These are phyloP conservation scores for Hortaea sp. DNA, from an alignment of 2,329 filamentous ascomycete genomes.

Conservation along the genomic window DNA sequence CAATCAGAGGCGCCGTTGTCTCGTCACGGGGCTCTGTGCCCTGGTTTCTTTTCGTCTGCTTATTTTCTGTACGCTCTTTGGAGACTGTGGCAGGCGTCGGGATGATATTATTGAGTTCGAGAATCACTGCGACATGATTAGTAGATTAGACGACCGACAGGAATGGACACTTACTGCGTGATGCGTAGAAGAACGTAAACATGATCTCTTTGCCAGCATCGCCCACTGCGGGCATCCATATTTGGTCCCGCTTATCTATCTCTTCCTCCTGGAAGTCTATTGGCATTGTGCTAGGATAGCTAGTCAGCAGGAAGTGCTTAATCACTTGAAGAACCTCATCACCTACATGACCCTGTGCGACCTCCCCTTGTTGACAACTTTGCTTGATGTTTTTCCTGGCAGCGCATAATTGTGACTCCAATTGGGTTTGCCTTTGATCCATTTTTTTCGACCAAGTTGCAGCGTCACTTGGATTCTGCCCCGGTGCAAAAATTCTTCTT, in stretches of 20 bases:
- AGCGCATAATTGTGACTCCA: background rate
- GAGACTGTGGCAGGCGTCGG: background rate
- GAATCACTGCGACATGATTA: background rate
- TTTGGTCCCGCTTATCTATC: no score
- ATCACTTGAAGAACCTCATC: no score
- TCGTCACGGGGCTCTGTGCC: background rate
- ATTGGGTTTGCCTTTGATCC: background rate
- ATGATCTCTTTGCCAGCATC: background rate
- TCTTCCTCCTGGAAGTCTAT: no score
- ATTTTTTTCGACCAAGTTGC: background rate
- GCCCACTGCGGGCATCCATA: background rate
- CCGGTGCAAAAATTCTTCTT: background rate
- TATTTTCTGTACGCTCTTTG: background rate
- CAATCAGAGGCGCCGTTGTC: background rate
- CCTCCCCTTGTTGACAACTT: no score
- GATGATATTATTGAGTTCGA: conserved; percentile 2
- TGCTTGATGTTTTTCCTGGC: no score
- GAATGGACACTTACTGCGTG: background rate
- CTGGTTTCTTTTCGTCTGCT: background rate
- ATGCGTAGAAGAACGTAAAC: conserved; percentile 3
- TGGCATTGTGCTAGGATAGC: no score
- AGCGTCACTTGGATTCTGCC: background rate
- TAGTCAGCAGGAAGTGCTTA: no score
- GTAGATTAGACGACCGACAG: no score
- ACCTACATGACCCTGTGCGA: no score